Percentiles rank a stretch among this genome's conserved stretches.
These are phyloP conservation scores for Neopestalotiopsis clavispora DNA, from an alignment of 2,329 filamentous ascomycete genomes.

Conservation along the genomic window DNA sequence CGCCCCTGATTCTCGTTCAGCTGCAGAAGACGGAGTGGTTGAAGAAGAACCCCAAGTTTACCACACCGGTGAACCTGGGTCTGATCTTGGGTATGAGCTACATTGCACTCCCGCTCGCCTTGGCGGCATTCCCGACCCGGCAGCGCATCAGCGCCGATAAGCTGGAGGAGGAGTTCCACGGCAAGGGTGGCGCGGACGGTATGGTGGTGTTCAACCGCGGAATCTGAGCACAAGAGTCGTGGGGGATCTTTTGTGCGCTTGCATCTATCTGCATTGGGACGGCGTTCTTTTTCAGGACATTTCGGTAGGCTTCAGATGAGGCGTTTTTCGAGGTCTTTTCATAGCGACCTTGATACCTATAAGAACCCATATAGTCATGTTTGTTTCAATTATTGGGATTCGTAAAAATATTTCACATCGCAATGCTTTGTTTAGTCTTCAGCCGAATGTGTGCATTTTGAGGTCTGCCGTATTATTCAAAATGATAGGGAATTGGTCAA, in stretches of 20 bases:
- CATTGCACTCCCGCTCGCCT: constrained; percentile 84
- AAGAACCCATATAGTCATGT: not conserved
- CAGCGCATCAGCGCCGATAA: constrained; percentile 78
- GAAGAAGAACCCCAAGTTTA: constrained; percentile 74
- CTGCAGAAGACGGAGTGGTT: constrained; percentile 87
- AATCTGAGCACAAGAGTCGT: constrained; percentile 58
- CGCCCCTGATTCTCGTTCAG: constrained; percentile 82
- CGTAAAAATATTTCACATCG: not conserved
- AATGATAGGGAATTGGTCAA: not conserved
- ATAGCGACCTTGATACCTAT: not conserved
- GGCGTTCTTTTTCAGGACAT: constrained; percentile 6
- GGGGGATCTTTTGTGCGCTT: not conserved
- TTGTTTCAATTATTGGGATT: not conserved
- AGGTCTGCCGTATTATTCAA: not conserved
- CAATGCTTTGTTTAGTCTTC: not conserved
- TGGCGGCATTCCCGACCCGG: constrained; percentile 91
- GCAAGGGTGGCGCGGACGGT: constrained; percentile 76
- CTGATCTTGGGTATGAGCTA: constrained; percentile 87
- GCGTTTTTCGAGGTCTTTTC: not conserved
- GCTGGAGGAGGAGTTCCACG: constrained; percentile 87
- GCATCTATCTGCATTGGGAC: constrained; percentile 6
- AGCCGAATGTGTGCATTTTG: not conserved
- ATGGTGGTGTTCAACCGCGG: constrained; percentile 97
- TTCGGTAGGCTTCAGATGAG: constrained; percentile 1
- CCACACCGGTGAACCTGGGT: constrained; percentile 82